Evolutionary conservation across 1,284 basidiomycete genomes (phyloP).

Genomic region (Bondarzewia mesenterica): DNA sequence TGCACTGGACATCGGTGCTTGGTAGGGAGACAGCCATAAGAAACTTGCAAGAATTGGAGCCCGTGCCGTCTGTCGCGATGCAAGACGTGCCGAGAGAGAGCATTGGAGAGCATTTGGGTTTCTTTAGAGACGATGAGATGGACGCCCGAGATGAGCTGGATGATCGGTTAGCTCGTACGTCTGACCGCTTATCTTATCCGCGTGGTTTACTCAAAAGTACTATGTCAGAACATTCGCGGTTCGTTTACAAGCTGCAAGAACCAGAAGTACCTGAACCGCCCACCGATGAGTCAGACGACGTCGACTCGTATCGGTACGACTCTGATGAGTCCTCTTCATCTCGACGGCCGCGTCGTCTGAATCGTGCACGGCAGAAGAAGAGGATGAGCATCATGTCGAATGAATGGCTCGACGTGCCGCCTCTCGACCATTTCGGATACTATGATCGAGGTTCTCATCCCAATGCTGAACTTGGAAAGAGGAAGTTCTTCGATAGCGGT

Average conservation of each 20-base stretch:
- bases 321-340: conserved; percentile 33
- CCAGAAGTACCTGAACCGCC: conserved; percentile 43
- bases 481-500: conserved; percentile 48
- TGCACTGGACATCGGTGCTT: conserved; percentile 1
- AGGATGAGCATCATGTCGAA: conserved; percentile 65
- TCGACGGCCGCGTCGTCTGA: conserved; percentile 25
- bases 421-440: conserved; percentile 18
- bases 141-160: conserved; percentile 54
- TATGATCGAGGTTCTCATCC: conserved; percentile 14
- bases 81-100: conserved; percentile 74
- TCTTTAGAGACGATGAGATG: conserved; percentile 35
- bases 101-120: conserved; percentile 54
- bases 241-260: conserved; percentile 55
- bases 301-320: conserved; percentile 13
- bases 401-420: conserved; percentile 40
- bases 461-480: conserved; percentile 15
- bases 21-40: conserved; percentile 64
- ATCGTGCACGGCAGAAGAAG: conserved; percentile 22
- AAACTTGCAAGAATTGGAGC: conserved; percentile 70
- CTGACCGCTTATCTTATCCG: neutral
- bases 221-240: conserved; percentile 49
- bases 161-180: conserved; percentile 60
- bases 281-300: conserved; percentile 30
- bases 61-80: conserved; percentile 84
- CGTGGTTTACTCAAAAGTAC: neutral